Percentiles rank a stretch among this genome's conserved stretches.
Evolutionary conservation across 768 basidiomycete genomes (phyloP).

Genomic region (Astraeus odoratus): DNA sequence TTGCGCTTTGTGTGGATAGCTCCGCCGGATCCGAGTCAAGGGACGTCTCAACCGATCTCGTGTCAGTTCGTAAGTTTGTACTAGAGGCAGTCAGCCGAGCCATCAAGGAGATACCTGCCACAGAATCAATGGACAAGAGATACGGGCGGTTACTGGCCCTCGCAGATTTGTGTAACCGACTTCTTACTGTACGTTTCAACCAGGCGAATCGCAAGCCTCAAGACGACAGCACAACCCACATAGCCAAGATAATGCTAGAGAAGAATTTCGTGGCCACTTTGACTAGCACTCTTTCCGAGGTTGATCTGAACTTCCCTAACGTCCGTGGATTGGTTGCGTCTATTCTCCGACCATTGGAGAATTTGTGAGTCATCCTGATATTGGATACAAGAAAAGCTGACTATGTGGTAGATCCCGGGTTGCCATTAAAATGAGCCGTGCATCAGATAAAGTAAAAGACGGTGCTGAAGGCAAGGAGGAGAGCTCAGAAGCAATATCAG

Average conservation of each 20-base stretch:
- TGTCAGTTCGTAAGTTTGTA: slow-evolving; percentile 89
- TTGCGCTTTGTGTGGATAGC: slow-evolving; percentile 90
- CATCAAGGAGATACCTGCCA: slow-evolving; percentile 67
- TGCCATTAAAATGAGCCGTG: slow-evolving; percentile 96
- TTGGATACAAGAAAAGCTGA: slow-evolving; percentile 3
- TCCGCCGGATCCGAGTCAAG: slow-evolving; percentile 59
- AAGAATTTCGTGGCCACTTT: slow-evolving; percentile 90
- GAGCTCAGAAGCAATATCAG: slow-evolving; percentile 35
- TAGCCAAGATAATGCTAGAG: slow-evolving; percentile 98
- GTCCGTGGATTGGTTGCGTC: slow-evolving; percentile 81
- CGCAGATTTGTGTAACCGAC: slow-evolving; percentile 79
- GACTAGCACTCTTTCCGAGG: slow-evolving; percentile 82
- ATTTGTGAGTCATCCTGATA: slow-evolving; percentile 54
- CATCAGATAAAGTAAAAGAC: slow-evolving; percentile 61
- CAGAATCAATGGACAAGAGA: slow-evolving; percentile 59
- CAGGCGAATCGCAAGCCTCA: slow-evolving; percentile 42
- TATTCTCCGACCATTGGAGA: slow-evolving; percentile 83
- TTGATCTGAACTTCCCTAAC: slow-evolving; percentile 94
- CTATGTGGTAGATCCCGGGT: slow-evolving; percentile 66
- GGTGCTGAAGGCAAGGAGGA: slow-evolving; percentile 38
- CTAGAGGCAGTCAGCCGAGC: slow-evolving; percentile 83
- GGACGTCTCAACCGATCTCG: slow-evolving; percentile 69
- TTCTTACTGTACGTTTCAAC: slow-evolving; percentile 76
- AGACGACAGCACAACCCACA: slow-evolving; percentile 77
- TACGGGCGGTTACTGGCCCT: slow-evolving; percentile 88